Conservation (phyloP, 2,329 filamentous ascomycete genomes). For the Biscogniauxia sp. region DNA sequence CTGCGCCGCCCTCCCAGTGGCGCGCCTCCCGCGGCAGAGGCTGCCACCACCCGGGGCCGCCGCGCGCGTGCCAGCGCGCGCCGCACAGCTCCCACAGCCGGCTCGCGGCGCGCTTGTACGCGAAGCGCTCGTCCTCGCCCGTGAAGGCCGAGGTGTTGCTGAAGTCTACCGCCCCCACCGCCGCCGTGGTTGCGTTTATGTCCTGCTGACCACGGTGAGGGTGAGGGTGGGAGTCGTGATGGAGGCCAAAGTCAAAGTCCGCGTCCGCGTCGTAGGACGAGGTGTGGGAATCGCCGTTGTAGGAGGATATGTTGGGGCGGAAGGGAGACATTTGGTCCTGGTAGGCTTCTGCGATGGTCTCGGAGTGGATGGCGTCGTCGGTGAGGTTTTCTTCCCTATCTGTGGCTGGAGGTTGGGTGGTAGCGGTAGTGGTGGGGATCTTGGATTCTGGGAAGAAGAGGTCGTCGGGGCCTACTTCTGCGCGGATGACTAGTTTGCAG, state of each 20-base stretch:
- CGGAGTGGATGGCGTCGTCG: slow-evolving; percentile 58
- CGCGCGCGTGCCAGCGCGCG: slow-evolving; percentile 65
- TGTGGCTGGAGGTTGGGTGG: slow-evolving; percentile 25
- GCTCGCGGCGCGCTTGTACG: slow-evolving; percentile 73
- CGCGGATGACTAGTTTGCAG: slow-evolving; percentile 70
- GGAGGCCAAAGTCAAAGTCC: slow-evolving; percentile 53
- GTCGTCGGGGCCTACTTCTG: slow-evolving; percentile 65
- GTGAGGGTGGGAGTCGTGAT: slow-evolving; percentile 10
- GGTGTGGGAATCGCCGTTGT: slow-evolving; percentile 44
- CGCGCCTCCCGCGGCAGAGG: slow-evolving; percentile 62
- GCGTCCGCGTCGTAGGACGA: slow-evolving; percentile 55
- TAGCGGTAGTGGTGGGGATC: slow-evolving; percentile 28
- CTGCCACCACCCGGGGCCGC: slow-evolving; percentile 63
- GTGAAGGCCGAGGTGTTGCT: slow-evolving; percentile 66
- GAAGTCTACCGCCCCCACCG: slow-evolving; percentile 54
- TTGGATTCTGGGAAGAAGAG: slow-evolving; percentile 71
- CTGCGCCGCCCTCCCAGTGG: slow-evolving; percentile 57
- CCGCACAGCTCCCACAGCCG: slow-evolving; percentile 83
- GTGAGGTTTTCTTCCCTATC: slow-evolving; percentile 24
- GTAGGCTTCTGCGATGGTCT: slow-evolving; percentile 71
- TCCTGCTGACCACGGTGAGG: no score
- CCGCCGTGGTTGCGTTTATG: no score
- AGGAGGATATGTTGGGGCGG: slow-evolving; percentile 72
- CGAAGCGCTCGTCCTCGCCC: slow-evolving; percentile 78
- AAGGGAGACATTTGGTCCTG: slow-evolving; percentile 77